Base-by-base conservation (phyloP, 768 basidiomycete genomes). In the Rhodotorula graminis region DNA sequence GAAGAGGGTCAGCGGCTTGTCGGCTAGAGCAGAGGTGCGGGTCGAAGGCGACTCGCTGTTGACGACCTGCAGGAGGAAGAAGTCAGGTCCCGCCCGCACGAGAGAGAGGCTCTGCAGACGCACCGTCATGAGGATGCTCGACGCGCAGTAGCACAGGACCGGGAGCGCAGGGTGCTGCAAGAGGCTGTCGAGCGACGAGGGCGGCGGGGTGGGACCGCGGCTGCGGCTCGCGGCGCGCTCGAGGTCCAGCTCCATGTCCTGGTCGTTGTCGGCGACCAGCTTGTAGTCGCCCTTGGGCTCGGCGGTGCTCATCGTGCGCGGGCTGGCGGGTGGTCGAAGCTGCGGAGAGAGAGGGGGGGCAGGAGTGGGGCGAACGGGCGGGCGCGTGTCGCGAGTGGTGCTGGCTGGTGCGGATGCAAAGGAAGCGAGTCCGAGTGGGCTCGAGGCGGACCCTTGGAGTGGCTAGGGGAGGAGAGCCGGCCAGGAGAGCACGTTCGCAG, bases 61-160 rank as follows among this genome's bases (percentile, higher is more conserved):
- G 31, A 70, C 65, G 42, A 72, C 64, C 67, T 61, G 63, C 21
- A 10, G 55, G 7, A 21, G 57, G 2, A 9, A 0, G 59, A 61
- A 21, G 9, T 11, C 12, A 31, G 31, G 27, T 18, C 23, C 25
- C 2, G 37, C 40, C 16, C 29, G 56, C 3, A 6, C 3, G 37
- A 37, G 3, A 25, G 1, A 50, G 19, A 52, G 9, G 12, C n/a
- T n/a, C n/a, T n/a, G 14, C 10, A 25, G 11, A 14, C 50, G 18
- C 25, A 98, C 85, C 0, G 96, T 99, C 96, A 99, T 99, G 61
- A 94, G 82, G 75, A 98, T 95, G 1, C 91, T 93, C 2, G 94
- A 92, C 23, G 90, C 70, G 79, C 96, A 98, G 80, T 97, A 98
- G 79, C 89, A 90, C 69, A 89, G 72, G 73, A 97, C 90, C 46